Evolutionary conservation across 768 basidiomycete species (phyloP).

Genomic region (Leccinum broughii): DNA sequence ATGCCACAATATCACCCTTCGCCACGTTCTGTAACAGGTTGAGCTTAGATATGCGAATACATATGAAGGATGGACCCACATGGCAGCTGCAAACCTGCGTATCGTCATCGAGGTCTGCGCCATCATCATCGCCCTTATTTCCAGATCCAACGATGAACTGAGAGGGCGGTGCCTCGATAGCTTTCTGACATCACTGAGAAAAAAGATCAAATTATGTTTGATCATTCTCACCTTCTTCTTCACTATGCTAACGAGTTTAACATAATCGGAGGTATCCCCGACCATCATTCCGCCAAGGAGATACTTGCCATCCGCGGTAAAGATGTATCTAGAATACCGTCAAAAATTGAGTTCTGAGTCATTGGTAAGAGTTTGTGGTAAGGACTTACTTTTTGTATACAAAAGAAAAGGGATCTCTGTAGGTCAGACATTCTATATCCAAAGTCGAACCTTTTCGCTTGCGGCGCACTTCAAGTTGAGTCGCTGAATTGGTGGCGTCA

Average conservation of each 20-base stretch:
- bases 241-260: constrained; percentile 67
- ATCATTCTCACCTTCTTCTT: constrained; percentile 57
- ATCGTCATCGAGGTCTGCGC: constrained; percentile 69
- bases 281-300: constrained; percentile 80
- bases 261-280: constrained; percentile 67
- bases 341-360: neutral
- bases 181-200: constrained; percentile 44
- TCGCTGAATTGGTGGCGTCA: constrained; percentile 20
- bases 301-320: constrained; percentile 68
- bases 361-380: neutral
- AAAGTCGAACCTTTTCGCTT: neutral
- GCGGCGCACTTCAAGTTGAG: neutral
- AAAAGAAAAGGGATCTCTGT: constrained; percentile 69
- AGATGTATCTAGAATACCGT: constrained; percentile 50
- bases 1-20: constrained; percentile 55
- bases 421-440: constrained; percentile 56
- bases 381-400: constrained; percentile 62
- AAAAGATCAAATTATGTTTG: neutral
- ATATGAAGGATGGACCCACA: constrained; percentile 30
- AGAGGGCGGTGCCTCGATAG: constrained; percentile 61
- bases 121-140: constrained; percentile 53
- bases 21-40: constrained; percentile 53
- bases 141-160: constrained; percentile 63
- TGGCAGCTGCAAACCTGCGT: constrained; percentile 74
- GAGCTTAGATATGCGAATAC: neutral